Conservation (phyloP, 169 alveolate species). For the Plasmodium sp. region DNA sequence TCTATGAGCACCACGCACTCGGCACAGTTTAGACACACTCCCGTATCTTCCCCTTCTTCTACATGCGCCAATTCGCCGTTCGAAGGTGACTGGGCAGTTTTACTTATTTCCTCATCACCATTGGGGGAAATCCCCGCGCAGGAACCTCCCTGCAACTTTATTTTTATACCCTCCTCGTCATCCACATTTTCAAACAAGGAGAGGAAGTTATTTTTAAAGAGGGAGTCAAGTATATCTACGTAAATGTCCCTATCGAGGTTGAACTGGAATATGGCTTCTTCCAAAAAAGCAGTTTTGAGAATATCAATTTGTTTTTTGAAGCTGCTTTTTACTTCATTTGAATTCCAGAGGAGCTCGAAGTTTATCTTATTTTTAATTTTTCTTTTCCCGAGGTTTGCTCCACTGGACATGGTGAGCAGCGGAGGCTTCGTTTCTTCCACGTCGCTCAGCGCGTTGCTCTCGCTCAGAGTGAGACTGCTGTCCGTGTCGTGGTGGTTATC, state of each 20-base stretch:
- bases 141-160: not conserved
- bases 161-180: conserved; percentile 1
- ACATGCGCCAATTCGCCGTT: not conserved
- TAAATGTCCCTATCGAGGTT: conserved; percentile 56
- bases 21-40: not conserved
- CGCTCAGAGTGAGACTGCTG: conserved; percentile 15
- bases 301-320: conserved; percentile 52
- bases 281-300: conserved; percentile 74
- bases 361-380: conserved; percentile 73
- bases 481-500: not conserved
- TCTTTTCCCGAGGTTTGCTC: not conserved
- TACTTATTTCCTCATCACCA: not conserved
- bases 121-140: not conserved
- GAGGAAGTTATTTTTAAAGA: conserved; percentile 42
- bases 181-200: conserved; percentile 21
- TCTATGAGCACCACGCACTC: conserved; percentile 43
- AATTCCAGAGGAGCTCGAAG: conserved; percentile 70
- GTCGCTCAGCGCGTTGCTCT: conserved; percentile 1
- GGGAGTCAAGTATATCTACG: conserved; percentile 63
- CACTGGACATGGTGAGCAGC: not conserved
- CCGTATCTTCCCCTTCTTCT: not conserved
- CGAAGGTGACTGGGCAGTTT: not conserved
- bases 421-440: conserved; percentile 23
- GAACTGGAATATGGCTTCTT: conserved; percentile 53
- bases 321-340: conserved; percentile 44